Evolutionary conservation across 306 rosid species (phyloP).

Genomic region (Alnus glutinosa): DNA sequence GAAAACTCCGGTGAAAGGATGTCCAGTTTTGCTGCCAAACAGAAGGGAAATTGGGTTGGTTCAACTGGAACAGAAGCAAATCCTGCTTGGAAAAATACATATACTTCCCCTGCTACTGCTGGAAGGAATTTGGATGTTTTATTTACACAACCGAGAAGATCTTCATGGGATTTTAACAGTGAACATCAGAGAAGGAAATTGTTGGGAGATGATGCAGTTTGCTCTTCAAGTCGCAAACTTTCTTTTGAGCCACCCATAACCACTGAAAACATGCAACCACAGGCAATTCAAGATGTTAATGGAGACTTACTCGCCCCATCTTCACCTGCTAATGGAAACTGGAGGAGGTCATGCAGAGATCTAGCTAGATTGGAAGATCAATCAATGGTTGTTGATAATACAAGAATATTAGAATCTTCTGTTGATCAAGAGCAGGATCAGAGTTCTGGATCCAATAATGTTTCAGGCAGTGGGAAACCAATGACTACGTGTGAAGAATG

Average conservation of each 20-base stretch:
- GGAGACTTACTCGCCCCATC: background rate
- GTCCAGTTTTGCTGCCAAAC: conserved; percentile 10
- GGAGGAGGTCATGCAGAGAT: conserved; percentile 28
- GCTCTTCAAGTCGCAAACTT: conserved; percentile 43
- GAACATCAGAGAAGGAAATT: conserved; percentile 42
- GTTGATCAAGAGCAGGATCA: conserved; percentile 12
- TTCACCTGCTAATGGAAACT: conserved; percentile 23
- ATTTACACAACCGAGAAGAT: conserved; percentile 46
- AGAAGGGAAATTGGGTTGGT: too few species aligned
- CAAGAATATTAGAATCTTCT: conserved; percentile 13
- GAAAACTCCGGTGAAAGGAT: conserved; percentile 29
- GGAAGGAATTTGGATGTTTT: conserved; percentile 37
- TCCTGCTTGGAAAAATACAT: conserved; percentile 27
- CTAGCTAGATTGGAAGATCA: too few species aligned
- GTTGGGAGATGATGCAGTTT: conserved; percentile 35
- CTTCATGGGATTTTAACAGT: conserved; percentile 51
- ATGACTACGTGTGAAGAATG: background rate
- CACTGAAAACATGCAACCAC: conserved; percentile 10
- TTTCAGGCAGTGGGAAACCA: background rate
- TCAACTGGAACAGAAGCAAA: too few species aligned
- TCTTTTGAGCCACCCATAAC: conserved; percentile 23
- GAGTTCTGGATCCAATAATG: conserved; percentile 17
- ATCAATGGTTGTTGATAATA: conserved; percentile 22
- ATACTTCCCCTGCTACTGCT: conserved; percentile 43
- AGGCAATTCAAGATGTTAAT: conserved; percentile 10